Percentiles rank a stretch among this genome's conserved stretches.
Conservation (phyloP, 805 yeast species). For the Candida succiphila region DNA sequence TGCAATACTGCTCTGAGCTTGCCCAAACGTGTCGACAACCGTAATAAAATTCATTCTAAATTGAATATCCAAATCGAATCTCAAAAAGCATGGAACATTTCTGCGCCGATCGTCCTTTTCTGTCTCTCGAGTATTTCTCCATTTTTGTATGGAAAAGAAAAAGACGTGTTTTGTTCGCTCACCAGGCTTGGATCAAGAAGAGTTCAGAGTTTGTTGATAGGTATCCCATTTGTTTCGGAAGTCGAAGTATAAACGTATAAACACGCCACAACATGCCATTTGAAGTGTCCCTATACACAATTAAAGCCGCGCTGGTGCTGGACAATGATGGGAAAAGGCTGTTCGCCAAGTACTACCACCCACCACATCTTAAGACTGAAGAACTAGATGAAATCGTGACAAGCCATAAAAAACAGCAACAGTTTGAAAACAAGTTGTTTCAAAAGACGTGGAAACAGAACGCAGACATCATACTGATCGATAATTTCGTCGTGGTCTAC, state of each 20-base stretch:
- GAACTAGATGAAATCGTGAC: conserved; percentile 13
- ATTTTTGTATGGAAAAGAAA: too few species aligned
- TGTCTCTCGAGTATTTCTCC: too few species aligned
- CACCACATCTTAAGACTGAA: conserved; percentile 40
- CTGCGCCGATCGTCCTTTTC: too few species aligned
- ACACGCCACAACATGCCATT: conserved; percentile 10
- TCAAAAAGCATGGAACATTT: too few species aligned
- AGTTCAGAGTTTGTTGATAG: too few species aligned
- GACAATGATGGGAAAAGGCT: conserved; percentile 76
- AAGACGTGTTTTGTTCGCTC: neutral
- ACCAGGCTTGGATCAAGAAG: neutral
- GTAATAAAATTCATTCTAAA: too few species aligned
- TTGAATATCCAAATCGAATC: too few species aligned
- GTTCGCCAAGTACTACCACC: conserved; percentile 74
- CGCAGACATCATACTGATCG: conserved; percentile 72
- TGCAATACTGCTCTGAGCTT: too few species aligned
- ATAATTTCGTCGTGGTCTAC: conserved; percentile 74
- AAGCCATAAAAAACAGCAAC: conserved; percentile 48
- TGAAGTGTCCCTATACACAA: conserved; percentile 59
- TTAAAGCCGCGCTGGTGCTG: conserved; percentile 70
- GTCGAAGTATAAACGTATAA: neutral
- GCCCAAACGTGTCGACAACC: too few species aligned
- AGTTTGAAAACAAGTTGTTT: conserved; percentile 67
- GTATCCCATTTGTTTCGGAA: neutral
- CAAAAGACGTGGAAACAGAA: conserved; percentile 72